Base-by-base conservation (phyloP, 2,329 filamentous ascomycete genomes). In the Tolypocladium ovalisporum region DNA sequence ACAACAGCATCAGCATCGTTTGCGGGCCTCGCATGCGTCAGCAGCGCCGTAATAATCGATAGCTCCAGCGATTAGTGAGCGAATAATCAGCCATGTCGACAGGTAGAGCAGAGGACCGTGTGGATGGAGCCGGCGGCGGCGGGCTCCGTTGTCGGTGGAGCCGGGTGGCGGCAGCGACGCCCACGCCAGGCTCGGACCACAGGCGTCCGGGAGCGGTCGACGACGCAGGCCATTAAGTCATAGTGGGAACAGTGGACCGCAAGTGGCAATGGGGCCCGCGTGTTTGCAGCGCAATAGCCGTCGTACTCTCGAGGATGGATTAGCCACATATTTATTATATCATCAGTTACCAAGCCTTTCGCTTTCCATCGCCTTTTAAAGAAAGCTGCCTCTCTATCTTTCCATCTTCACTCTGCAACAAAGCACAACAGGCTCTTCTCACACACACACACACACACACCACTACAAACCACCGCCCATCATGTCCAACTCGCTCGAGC, bases 401-500 rank as follows among this genome's bases (percentile, higher is more conserved):
- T 24, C 2, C 39, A 8, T 44, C 40, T 15, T 15, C 9, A n/a
- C 24, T 22, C 3, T 15, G 15, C n/a, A 44, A 44, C n/a, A n/a
- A 44, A 24, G 3, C n/a, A 4, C 40, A 44, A 13, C 36, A n/a
- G n/a, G n/a, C n/a, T n/a, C n/a, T n/a, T n/a, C n/a, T n/a, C n/a
- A n/a, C n/a, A n/a, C n/a, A n/a, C n/a, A n/a, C n/a, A n/a, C n/a
- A n/a, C n/a, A n/a, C n/a, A 37, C 13, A 37, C 13, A 37, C 36
- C 36, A 12, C 36, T 12, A 37, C 13, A 37, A 3, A 5, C 10
- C 36, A 37, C 9, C 60, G 57, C 59, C 62, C 62, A 71, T 55
- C 64, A 97, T 97, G 92, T 77, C 90, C 76, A 87, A 79, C 76
- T 90, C 92, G 76, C 88, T 99, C 69, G 94, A 97, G 69, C 92